Evolutionary conservation across 495 filamentous ascomycete species (phyloP).

Genomic region (Trichoderma parareesei): DNA sequence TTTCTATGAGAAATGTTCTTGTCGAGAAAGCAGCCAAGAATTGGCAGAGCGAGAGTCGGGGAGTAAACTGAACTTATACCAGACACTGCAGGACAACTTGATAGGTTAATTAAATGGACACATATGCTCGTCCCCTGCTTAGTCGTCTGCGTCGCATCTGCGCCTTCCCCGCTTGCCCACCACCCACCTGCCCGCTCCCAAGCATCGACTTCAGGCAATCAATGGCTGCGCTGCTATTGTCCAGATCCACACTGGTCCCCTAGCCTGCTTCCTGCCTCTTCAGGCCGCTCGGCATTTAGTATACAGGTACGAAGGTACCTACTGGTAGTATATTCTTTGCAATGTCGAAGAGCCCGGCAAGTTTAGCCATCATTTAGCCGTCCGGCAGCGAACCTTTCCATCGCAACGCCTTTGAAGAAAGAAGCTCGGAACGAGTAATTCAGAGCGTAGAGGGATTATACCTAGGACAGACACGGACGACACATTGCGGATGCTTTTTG

Average conservation of each 20-base stretch:
- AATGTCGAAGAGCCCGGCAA: no score
- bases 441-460: neutral
- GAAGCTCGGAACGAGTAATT: no score
- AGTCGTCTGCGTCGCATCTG: neutral
- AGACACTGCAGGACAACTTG: no score
- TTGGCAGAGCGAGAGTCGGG: neutral
- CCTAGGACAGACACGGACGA: neutral
- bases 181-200: neutral
- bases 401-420: neutral
- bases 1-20: neutral
- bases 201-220: neutral
- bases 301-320: no score
- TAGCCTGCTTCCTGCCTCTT: neutral
- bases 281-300: no score
- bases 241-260: neutral
- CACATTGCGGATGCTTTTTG: neutral
- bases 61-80: no score
- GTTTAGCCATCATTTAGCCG: neutral
- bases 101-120: neutral
- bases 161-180: conserved; percentile 1
- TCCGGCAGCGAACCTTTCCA: neutral
- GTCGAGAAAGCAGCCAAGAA: neutral
- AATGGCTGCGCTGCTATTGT: neutral
- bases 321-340: no score
- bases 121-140: neutral